Percentiles rank a stretch among this genome's conserved stretches.
phyloP scores from a whole-genome alignment of 164 flowering plant species.

The Piper betle region DNA sequence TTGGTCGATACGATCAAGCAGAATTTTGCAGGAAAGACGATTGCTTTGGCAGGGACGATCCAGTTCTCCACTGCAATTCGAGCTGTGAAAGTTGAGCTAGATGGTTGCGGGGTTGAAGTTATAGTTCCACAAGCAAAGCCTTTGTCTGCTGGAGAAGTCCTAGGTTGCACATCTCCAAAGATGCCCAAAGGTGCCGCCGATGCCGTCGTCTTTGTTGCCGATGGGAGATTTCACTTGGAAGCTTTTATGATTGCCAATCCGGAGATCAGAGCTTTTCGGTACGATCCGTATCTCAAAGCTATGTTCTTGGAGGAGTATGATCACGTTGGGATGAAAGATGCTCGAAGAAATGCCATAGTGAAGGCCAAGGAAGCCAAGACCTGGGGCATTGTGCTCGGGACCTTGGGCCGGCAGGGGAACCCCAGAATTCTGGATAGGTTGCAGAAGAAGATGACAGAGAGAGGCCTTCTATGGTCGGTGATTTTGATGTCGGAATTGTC shows the following conservation, averaged over 20 bases:
- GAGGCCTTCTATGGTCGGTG: constrained; percentile 44
- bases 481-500: constrained; percentile 84
- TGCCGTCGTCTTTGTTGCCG: constrained; percentile 70
- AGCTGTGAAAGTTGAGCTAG: constrained; percentile 54
- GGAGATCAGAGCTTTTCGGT: constrained; percentile 51
- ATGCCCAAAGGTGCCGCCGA: constrained; percentile 18
- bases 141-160: constrained; percentile 79
- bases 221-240: constrained; percentile 92
- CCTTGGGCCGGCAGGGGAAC: constrained; percentile 93
- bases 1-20: constrained; percentile 35
- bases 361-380: constrained; percentile 42
- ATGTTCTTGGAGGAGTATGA: constrained; percentile 90
- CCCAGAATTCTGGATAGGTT: constrained; percentile 62
- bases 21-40: constrained; percentile 16
- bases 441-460: constrained; percentile 61
- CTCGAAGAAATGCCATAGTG: constrained; percentile 53
- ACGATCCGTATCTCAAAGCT: constrained; percentile 79
- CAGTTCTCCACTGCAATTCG: constrained; percentile 78
- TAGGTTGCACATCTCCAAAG: constrained; percentile 87
- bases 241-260: constrained; percentile 98
- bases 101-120: constrained; percentile 46
- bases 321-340: constrained; percentile 73
- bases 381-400: constrained; percentile 91
- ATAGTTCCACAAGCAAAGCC: constrained; percentile 81
- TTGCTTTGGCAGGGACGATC: constrained; percentile 83